A percentile compares a stretch with the other conserved stretches of the same genome.
Evolutionary conservation across 2,329 filamentous ascomycete species (phyloP).

Genomic region (Penicillium digitatum): DNA sequence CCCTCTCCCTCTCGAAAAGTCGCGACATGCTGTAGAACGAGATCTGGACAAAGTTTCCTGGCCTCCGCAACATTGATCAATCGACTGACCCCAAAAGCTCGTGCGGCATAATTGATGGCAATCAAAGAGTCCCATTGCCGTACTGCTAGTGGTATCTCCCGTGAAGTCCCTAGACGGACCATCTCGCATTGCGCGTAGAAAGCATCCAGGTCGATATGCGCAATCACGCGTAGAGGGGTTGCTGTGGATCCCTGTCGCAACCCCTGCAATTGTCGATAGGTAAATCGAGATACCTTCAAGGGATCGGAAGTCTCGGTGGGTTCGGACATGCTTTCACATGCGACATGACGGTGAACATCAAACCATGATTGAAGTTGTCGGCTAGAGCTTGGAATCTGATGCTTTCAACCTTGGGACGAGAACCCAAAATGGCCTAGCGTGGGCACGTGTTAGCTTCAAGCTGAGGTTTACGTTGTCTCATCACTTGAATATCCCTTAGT

Average conservation of each 20-base stretch:
- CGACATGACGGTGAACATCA: conserved; percentile 14
- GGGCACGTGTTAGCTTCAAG: conserved; percentile 11
- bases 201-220: conserved; percentile 91
- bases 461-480: conserved; percentile 9
- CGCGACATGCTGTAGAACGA: conserved; percentile 87
- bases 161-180: conserved; percentile 70
- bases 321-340: conserved; percentile 44
- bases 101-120: conserved; percentile 91
- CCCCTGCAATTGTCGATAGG: conserved; percentile 74
- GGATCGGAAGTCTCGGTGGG: conserved; percentile 23
- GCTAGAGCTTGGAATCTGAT: conserved; percentile 14
- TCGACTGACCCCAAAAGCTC: conserved; percentile 71
- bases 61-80: conserved; percentile 79
- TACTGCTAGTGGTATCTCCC: conserved; percentile 79
- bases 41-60: conserved; percentile 75
- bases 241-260: conserved; percentile 66
- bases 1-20: conserved; percentile 91
- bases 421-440: conserved; percentile 14
- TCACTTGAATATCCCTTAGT: not conserved
- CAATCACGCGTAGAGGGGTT: conserved; percentile 78
- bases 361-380: not conserved
- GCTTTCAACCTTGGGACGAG: conserved; percentile 10
- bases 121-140: conserved; percentile 96
- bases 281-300: conserved; percentile 65
- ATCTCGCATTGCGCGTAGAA: conserved; percentile 98